phyloP scores from a whole-genome alignment of 176 grass and related monocot genomes.

The Aegilops longissima region DNA sequence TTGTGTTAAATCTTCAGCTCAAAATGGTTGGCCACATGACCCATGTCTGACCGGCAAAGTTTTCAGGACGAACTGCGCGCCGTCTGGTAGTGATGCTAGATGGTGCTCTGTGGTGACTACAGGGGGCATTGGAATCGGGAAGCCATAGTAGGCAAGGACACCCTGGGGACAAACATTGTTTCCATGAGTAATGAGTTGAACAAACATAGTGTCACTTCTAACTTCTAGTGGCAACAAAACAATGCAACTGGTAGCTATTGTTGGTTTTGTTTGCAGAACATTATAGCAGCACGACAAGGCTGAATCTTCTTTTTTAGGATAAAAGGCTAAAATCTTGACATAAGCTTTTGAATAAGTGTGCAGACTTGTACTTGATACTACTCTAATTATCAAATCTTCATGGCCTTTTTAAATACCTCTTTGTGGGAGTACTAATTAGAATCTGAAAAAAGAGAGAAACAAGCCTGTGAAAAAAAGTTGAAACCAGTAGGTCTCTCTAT shows the following conservation, averaged over 20 bases:
- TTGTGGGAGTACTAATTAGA: not conserved
- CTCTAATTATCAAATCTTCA: not conserved
- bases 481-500: not conserved
- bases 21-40: not conserved
- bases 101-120: not conserved
- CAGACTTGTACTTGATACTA: not conserved
- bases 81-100: not conserved
- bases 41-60: slow-evolving; percentile 34
- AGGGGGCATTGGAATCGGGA: not conserved
- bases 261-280: not conserved
- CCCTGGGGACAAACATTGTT: slow-evolving; percentile 23
- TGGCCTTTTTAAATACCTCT: not conserved
- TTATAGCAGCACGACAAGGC: not conserved
- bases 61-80: slow-evolving; percentile 17
- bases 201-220: not conserved
- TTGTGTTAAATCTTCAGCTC: not conserved
- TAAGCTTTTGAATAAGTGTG: not conserved
- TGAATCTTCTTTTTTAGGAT: not conserved
- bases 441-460: not conserved
- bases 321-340: not conserved
- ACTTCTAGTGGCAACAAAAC: not conserved
- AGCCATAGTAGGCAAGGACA: slow-evolving; percentile 35
- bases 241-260: not conserved
- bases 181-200: not conserved
- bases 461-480: not conserved